Evolutionary conservation across 2,329 filamentous ascomycete species (phyloP).

Genomic region (Fusarium tanahbumbuense): DNA sequence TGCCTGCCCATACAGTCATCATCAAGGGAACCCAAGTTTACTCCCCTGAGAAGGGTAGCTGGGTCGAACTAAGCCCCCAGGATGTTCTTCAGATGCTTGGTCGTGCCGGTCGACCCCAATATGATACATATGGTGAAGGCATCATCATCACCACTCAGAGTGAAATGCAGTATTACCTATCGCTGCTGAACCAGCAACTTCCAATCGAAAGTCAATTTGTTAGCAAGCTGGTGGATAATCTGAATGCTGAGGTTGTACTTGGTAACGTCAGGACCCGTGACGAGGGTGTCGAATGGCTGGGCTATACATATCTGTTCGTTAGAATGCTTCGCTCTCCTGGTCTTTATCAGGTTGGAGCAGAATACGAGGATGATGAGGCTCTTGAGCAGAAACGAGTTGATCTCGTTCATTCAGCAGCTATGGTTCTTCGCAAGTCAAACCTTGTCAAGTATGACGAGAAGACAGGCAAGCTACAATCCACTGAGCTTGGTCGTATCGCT

Average conservation of each 20-base stretch:
- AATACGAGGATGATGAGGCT: constrained; percentile 92
- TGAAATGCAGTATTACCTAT: constrained; percentile 98
- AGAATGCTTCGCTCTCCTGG: constrained; percentile 96
- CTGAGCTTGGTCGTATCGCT: constrained; percentile 93
- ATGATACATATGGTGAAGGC: constrained; percentile 96
- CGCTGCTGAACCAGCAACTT: constrained; percentile 94
- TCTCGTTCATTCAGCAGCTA: constrained; percentile 91
- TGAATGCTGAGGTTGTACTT: constrained; percentile 95
- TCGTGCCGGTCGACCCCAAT: constrained; percentile 94
- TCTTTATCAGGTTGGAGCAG: constrained; percentile 93
- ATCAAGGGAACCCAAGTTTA: constrained; percentile 99
- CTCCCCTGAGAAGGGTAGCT: constrained; percentile 97
- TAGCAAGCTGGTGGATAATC: constrained; percentile 91
- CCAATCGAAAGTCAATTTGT: constrained; percentile 98
- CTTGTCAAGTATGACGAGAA: constrained; percentile 97
- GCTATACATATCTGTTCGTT: constrained; percentile 97
- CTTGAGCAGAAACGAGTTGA: constrained; percentile 98
- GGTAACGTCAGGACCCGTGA: constrained; percentile 92
- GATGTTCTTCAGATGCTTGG: constrained; percentile 99
- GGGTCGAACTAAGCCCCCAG: constrained; percentile 97
- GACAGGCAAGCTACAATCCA: constrained; percentile 86
- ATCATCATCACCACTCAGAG: constrained; percentile 97
- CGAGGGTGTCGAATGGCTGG: constrained; percentile 98
- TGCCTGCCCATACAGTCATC: constrained; percentile 97
- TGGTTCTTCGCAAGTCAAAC: constrained; percentile 85